Base-by-base conservation (phyloP, 768 basidiomycete genomes). In the Suillus paluster region DNA sequence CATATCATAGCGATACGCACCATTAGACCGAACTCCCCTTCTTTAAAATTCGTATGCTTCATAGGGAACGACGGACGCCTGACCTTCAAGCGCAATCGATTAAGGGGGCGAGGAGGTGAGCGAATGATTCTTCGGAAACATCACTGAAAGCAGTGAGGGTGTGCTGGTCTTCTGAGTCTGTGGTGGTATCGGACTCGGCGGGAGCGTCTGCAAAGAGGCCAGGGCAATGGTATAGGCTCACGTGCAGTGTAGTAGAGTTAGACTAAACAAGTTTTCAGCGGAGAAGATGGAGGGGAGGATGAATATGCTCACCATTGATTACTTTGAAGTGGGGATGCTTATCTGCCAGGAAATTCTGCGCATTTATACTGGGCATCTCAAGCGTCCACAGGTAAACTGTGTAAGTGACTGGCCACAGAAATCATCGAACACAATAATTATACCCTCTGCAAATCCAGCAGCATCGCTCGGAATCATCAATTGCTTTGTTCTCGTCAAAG, bases 71-170 rank as follows among this genome's bases (percentile, higher is more conserved):
- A 68, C 11, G 73, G 70, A 4, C 73, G 66, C 17, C 59, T 67
- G 8, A 76, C 57, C 63, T 61, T 71, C 11, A 73, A 71, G 14
- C 70, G 68, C 23, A 75, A 64, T 53, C 64, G 65, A 11, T 60
- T 62, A 19, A 65, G 38, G 4, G 30, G 38, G 12, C 49, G 53
- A 8, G 46, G 2, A 2, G 60, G 50, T 4, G 66, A 71, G 0
- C 77, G 78, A 5, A 80, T 62, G 36, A 71, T 27, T 73, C 65
- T 46, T 80, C 77, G 25, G 1, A 81, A 80, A 83, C 78, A 27
- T 84, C 81, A 9, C 84, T 82, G 42, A 74, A 84, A 12, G 74
- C 79, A 30, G 70, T 74, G 48, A 85, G 65, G 0, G 76, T 79
- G 64, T 83, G 66, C 60, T 78, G 75, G n/a, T 80, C 75, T 10